Conservation (phyloP, 2,329 filamentous ascomycete genomes). For the Talaromyces piceae region DNA sequence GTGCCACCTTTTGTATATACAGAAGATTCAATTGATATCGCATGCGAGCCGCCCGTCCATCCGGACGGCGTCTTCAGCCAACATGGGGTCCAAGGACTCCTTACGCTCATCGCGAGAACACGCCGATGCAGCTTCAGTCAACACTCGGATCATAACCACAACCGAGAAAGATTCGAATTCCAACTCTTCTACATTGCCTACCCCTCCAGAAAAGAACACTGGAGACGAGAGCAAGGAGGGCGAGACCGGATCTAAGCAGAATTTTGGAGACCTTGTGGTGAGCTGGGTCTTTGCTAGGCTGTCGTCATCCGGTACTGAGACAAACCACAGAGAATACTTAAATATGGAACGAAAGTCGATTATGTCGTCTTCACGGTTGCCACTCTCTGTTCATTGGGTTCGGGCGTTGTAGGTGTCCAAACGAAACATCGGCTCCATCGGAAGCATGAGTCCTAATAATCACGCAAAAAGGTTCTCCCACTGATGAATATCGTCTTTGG, state of each 20-base stretch:
- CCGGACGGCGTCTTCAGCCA: background rate
- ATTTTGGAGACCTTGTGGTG: background rate
- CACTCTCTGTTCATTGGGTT: background rate
- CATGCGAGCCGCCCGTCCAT: background rate
- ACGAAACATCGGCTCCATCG: no score
- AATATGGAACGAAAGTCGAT: background rate
- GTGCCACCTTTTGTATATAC: background rate
- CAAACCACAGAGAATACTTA: background rate
- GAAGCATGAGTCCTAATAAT: background rate
- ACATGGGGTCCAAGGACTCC: background rate
- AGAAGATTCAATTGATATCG: no score
- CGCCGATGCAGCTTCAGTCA: background rate
- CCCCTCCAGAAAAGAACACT: background rate
- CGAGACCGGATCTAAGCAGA: background rate
- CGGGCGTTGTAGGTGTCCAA: background rate
- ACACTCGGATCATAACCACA: background rate
- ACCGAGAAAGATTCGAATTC: background rate
- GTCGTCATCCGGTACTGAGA: background rate
- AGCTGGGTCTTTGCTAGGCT: background rate
- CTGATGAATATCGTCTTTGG: constrained; percentile 56
- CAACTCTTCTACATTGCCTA: background rate
- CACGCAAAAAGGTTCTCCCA: constrained; percentile 21
- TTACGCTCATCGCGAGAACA: background rate
- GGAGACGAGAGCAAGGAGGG: background rate
- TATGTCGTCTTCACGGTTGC: background rate